phyloP scores from a whole-genome alignment of 1,139 yeast species.

The Hansenula sp. region DNA sequence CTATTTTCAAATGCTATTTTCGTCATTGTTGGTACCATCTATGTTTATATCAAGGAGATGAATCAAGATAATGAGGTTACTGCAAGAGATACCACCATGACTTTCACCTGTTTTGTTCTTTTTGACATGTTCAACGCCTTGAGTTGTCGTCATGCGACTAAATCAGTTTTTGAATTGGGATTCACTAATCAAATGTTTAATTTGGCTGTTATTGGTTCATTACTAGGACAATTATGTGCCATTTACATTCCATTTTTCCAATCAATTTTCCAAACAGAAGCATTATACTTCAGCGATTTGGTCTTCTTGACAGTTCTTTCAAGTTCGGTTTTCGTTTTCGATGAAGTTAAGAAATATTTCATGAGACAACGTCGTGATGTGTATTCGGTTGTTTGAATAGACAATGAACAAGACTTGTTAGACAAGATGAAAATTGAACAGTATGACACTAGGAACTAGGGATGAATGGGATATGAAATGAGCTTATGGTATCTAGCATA shows the following conservation, averaged over 20 bases:
- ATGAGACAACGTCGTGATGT: constrained; percentile 11
- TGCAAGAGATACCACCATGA: constrained; percentile 97
- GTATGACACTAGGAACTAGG: too few relatives aligned
- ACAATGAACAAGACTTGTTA: too few relatives aligned
- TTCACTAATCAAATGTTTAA: constrained; percentile 85
- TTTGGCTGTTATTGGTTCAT: constrained; percentile 84
- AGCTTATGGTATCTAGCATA: not conserved
- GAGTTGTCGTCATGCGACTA: constrained; percentile 82
- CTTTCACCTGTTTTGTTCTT: constrained; percentile 92
- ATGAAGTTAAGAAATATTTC: constrained; percentile 69
- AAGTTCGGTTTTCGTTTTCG: constrained; percentile 80
- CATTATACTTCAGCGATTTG: constrained; percentile 67
- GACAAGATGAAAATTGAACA: too few relatives aligned
- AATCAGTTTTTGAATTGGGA: constrained; percentile 79
- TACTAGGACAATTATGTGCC: constrained; percentile 90
- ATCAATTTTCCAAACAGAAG: constrained; percentile 88
- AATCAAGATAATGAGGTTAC: constrained; percentile 65
- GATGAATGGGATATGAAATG: not conserved
- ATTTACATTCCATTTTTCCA: constrained; percentile 92
- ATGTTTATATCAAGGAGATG: constrained; percentile 83
- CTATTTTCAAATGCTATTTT: constrained; percentile 71
- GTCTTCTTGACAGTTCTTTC: constrained; percentile 57
- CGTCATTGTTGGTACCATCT: constrained; percentile 78
- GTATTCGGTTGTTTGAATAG: constrained; percentile 20
- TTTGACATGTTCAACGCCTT: constrained; percentile 96